A percentile compares a stretch with the other conserved stretches of the same genome.
Evolutionary conservation across 1,284 basidiomycete species (phyloP).

Genomic region (Puccinia hordei): DNA sequence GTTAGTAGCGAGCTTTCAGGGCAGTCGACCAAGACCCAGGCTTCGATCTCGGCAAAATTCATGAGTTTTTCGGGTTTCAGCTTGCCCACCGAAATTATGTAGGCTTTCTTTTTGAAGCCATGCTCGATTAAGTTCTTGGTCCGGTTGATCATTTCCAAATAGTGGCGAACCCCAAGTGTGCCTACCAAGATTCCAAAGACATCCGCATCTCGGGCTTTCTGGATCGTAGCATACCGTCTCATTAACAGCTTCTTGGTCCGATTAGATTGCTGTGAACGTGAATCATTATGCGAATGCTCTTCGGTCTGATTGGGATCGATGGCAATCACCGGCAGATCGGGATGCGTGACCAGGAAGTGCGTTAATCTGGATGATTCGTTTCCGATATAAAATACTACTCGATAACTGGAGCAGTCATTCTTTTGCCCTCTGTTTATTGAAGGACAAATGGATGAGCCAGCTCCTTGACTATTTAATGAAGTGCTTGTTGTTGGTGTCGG

Average conservation of each 20-base stretch:
- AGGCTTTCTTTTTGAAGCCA: constrained; percentile 68
- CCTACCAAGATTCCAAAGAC: constrained; percentile 94
- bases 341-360: constrained; percentile 51
- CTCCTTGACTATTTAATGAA: not conserved
- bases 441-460: constrained; percentile 11
- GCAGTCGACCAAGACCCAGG: constrained; percentile 92
- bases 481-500: constrained; percentile 3
- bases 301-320: constrained; percentile 64
- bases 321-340: constrained; percentile 67
- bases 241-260: constrained; percentile 77
- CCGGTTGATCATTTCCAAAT: constrained; percentile 76
- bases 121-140: constrained; percentile 72
- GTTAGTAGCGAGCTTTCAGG: constrained; percentile 82
- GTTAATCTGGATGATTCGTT: constrained; percentile 23
- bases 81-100: constrained; percentile 93
- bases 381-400: constrained; percentile 60
- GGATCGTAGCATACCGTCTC: constrained; percentile 82
- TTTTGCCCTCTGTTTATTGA: not conserved
- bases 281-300: constrained; percentile 62
- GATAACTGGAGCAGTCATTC: constrained; percentile 28
- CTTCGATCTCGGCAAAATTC: constrained; percentile 95
- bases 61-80: constrained; percentile 92
- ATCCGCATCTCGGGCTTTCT: constrained; percentile 85
- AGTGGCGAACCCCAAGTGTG: constrained; percentile 87
- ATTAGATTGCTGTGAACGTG: constrained; percentile 63